A percentile compares a stretch with the other conserved stretches of the same genome.
Evolutionary conservation across 2,329 filamentous ascomycete species (phyloP).

Genomic region (Colletotrichum brevisporum): DNA sequence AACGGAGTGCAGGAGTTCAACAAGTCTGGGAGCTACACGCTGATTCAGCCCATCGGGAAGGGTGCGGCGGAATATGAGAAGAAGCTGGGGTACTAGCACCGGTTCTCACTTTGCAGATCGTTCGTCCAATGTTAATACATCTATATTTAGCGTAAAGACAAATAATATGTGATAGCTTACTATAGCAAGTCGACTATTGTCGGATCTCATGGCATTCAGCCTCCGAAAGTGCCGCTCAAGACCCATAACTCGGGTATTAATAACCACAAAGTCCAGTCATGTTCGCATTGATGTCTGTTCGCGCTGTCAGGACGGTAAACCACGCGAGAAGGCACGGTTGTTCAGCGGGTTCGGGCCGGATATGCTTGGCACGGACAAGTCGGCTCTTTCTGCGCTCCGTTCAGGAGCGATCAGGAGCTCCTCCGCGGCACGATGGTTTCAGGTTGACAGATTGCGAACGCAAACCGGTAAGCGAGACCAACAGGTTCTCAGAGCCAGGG

Average conservation of each 20-base stretch:
- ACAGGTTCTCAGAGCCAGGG: not conserved
- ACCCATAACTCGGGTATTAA: not conserved
- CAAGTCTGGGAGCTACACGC: conserved; percentile 44
- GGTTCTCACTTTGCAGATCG: too few relatives aligned
- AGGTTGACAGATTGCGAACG: not conserved
- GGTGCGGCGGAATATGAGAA: conserved; percentile 16
- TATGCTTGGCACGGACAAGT: conserved; percentile 15
- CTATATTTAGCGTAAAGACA: too few relatives aligned
- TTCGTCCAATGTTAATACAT: not conserved
- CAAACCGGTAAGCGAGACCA: not conserved
- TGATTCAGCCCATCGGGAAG: conserved; percentile 44
- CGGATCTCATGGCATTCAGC: too few relatives aligned
- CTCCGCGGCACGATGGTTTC: not conserved
- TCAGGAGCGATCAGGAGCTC: not conserved
- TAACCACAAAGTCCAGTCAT: not conserved
- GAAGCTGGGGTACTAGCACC: not conserved
- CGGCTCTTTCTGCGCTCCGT: conserved; percentile 16
- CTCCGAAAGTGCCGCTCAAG: not conserved
- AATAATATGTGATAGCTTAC: too few relatives aligned
- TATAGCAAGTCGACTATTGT: too few relatives aligned
- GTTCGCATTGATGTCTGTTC: not conserved
- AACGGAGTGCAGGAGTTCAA: conserved; percentile 62
- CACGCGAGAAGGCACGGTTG: conserved; percentile 20
- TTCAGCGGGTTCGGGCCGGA: not conserved
- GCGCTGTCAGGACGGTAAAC: not conserved